Base-by-base conservation (phyloP, 148 eudicot species). In the Tetragonia tetragonoides region DNA sequence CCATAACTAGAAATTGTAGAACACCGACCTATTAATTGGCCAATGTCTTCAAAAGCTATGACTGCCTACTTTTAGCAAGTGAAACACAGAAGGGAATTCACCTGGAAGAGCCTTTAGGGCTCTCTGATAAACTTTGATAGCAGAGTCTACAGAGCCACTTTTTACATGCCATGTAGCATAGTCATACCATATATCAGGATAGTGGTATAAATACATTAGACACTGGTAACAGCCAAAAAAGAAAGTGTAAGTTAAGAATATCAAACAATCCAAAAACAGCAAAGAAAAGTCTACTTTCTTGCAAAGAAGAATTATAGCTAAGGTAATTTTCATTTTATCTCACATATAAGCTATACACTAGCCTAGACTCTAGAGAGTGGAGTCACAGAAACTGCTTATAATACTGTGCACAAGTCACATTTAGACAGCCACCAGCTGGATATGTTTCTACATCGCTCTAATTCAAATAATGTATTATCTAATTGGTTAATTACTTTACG, bases 81-180 rank as follows among this genome's bases (percentile, higher is more conserved):
- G 15, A 40, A 73, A 73, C 71, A 57, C 62, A 75, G 11, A 72
- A 79, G 17, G 74, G 73, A 61, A 20, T 76, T 47, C 85, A 96
- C 99, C 99, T 57, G 99, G 99, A 87, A 96, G 97, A 81, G 99
- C 99, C 86, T 96, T 93, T 80, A 93, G 68, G 68, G 98, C 94
- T 78, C 98, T 91, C 70, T 86, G 89, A 77, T 87, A 93, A 79
- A 96, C 90, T 87, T 93, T 96, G 68, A 93, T 76, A 11, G 99
- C 97, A 65, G 99, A 82, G 54, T 96, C 97, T 46, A 85, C 79
- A 66, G 99, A 90, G 79, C 99, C 99, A 86, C 88, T 85, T 88
- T 89, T 93, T 67, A 91, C 95, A 87, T 93, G 98, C 99, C 99
- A 96, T 57, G 86, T 87, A 71, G 98, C 98, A 88, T 93, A 93